phyloP scores from a whole-genome alignment of 805 yeast genomes.

The Candida palmyrensis region DNA sequence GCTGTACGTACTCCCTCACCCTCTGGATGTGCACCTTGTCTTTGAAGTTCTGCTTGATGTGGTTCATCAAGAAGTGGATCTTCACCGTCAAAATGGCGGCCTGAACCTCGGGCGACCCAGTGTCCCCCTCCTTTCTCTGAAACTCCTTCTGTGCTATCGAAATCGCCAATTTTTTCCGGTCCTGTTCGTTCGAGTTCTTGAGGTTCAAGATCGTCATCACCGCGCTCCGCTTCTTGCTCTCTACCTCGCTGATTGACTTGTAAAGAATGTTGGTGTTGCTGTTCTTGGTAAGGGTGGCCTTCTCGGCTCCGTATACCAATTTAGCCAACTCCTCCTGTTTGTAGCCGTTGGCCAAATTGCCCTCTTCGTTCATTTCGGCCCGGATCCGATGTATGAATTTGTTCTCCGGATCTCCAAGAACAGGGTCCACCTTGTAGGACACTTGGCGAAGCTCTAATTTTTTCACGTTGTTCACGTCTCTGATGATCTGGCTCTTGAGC shows the following conservation, averaged over 20 bases:
- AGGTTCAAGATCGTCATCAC: constrained; percentile 67
- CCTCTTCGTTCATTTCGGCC: constrained; percentile 62
- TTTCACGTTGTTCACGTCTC: constrained; percentile 37
- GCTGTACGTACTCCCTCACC: constrained; percentile 80
- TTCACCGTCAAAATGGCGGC: constrained; percentile 85
- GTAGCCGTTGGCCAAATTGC: constrained; percentile 56
- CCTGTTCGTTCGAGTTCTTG: constrained; percentile 61
- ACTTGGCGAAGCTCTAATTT: constrained; percentile 29
- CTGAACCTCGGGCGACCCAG: constrained; percentile 94
- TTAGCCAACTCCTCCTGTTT: constrained; percentile 65
- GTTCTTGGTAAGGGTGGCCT: constrained; percentile 42
- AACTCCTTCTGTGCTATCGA: constrained; percentile 73
- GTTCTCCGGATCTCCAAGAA: constrained; percentile 63
- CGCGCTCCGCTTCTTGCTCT: constrained; percentile 60
- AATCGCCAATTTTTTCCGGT: constrained; percentile 53
- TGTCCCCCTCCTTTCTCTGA: constrained; percentile 79
- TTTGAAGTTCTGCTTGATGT: constrained; percentile 60
- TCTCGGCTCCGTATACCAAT: constrained; percentile 72
- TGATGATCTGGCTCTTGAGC: constrained; percentile 35
- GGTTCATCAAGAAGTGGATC: constrained; percentile 73
- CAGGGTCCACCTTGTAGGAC: constrained; percentile 64
- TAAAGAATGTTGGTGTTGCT: constrained; percentile 24
- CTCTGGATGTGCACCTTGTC: constrained; percentile 67
- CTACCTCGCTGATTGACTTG: constrained; percentile 24
- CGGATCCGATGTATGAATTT: constrained; percentile 65